Evolutionary conservation across 768 basidiomycete species (phyloP), one percentile per base, ranked within the genome.

Genomic region (Gymnopilus dilepis): DNA sequence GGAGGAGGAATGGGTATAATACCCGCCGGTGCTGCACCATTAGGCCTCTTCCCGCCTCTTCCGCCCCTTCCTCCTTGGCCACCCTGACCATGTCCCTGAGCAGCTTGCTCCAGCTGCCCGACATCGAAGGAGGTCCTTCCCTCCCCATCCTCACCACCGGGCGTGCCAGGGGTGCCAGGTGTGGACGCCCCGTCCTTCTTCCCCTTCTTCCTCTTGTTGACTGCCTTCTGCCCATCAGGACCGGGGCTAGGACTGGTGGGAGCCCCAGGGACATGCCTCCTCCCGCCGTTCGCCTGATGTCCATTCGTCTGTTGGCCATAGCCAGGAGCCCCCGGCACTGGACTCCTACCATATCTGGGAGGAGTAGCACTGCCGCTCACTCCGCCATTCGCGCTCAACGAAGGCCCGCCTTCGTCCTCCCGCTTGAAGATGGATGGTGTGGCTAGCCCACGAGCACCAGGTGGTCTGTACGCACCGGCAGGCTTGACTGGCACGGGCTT

Each of bases 391-490:
- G 78, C 76, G 61, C 74, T 78, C 6, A 76, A 77, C 56, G 83
- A 82, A n/a, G 79, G 70, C 17, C 90, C 92, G 38, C 92, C 92
- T 69, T 97, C 94, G 64, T 97, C 97, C 72, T 95, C 94, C 17
- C 96, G 85, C 76, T 92, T 95, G 80, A 90, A 99, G 34, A 92
- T 91, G 2, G 88, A 82, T 0, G 96, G 94, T 0, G 96, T 95
- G 45, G 91, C 86, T 0, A 92, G 82, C 0, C 97, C 97, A 5
- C 97, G 84, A 0, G 95, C 95, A 11, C 95, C 95, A 11, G 95
- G 97, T 0, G 97, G 97, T 0, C 96, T 84, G 74, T 99, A 98
- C 0, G 96, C 93, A 17, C 94, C 96, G 0, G 90, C 87, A 0
- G 92, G 84, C 67, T 90, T 94, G 12, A 84, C 63, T 4, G 84